Evolutionary conservation across 306 rosid genomes (phyloP).

Genomic region (Ormosia semicastrata): DNA sequence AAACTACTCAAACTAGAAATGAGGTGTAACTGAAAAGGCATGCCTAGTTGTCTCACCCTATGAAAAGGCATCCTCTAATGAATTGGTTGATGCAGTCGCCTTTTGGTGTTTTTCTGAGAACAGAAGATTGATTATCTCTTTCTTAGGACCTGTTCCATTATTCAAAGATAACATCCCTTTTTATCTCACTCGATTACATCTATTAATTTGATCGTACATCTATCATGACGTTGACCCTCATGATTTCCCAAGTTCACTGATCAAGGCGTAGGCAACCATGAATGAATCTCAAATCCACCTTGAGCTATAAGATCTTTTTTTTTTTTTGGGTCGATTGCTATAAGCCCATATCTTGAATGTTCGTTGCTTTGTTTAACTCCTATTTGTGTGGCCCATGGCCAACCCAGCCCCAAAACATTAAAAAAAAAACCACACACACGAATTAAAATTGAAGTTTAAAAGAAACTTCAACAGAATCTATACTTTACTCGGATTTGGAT

Average conservation of each 20-base stretch:
- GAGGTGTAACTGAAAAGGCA: no score
- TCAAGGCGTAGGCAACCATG: neutral
- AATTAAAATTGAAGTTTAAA: neutral
- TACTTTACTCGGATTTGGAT: neutral
- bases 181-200: neutral
- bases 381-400: neutral
- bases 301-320: neutral
- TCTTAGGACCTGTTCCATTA: neutral
- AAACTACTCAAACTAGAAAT: no score
- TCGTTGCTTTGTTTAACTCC: neutral
- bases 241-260: neutral
- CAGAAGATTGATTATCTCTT: no score
- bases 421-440: neutral
- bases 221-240: neutral
- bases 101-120: no score
- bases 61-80: no score
- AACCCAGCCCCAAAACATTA: neutral
- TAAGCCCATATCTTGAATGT: neutral
- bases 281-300: neutral
- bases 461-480: neutral
- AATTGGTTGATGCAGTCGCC: no score
- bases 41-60: no score
- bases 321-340: no score
- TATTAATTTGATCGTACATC: no score
- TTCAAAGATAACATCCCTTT: neutral